Evolutionary conservation across 768 basidiomycete genomes (phyloP), one percentile per base, ranked within the genome.

Genomic region (Thelephora ganbajun): DNA sequence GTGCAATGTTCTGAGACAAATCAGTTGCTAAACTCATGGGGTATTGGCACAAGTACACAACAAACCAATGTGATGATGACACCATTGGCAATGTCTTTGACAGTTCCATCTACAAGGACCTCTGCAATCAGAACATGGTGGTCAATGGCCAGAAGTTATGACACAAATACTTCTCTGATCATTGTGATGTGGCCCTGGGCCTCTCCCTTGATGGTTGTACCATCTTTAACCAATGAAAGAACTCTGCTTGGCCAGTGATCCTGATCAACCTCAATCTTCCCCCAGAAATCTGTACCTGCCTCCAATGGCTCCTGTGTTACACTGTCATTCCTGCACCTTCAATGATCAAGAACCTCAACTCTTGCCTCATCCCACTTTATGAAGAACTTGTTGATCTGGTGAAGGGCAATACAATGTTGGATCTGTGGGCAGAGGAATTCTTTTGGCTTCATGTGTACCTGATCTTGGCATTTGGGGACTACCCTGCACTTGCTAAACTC

Each of bases 311-410:
- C 4, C 43, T 75, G 2, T 61, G 59, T 23, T 36, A 71, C 7
- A 68, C 69, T 11, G 57, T 72, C 42, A 69, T 76, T 43, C 72
- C 71, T 1, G 69, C 73, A 0, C 73, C 68, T 0, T 62, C 65
- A 14, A 65, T 66, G 35, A 68, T 72, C 9, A 30, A 9, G 26
- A 9, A 30, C 9, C 4, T 30, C 4, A 9, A 30, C 0, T 61
- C 63, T 33, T 63, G 69, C 39, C 23, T 68, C 5, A 59, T 62
- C 23, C 69, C 69, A 0, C 73, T 72, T 45, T 55, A 66, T 5
- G 52, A 69, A 3, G 69, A 73, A 49, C 50, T 66, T 5, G 22
- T 63, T 0, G 43, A 56, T 11, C 61, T 73, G 0, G 62, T 61
- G 0, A 7, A 47, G n/a, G 72, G 72, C 2, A 59, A 73, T 4